Evolutionary conservation across 225 moss, liverwort and hornwort species (phyloP).

Genomic region (Straminergon stramineum): DNA sequence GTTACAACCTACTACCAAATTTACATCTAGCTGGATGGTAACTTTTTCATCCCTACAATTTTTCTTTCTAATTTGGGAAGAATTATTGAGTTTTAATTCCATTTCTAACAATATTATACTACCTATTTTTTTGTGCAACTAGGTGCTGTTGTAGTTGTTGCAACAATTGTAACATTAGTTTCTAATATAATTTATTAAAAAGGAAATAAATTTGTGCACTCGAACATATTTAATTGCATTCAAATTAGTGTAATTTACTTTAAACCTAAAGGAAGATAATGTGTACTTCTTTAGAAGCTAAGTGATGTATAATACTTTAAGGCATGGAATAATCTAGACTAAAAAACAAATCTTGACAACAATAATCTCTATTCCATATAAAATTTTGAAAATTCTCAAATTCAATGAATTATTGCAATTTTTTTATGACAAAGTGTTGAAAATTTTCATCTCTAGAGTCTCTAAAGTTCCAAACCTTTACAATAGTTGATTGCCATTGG

Average conservation of each 20-base stretch:
- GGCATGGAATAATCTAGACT: neutral
- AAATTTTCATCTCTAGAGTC: neutral
- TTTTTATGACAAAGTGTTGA: neutral
- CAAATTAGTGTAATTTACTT: neutral
- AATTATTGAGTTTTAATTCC: neutral
- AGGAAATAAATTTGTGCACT: neutral
- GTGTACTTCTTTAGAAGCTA: neutral
- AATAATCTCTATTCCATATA: neutral
- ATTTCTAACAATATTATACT: neutral
- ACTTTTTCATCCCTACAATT: neutral
- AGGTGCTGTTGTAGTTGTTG: neutral
- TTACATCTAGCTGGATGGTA: neutral
- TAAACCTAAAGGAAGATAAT: neutral
- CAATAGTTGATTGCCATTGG: too few relatives aligned
- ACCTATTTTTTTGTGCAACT: neutral
- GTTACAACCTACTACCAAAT: neutral
- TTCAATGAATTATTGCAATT: neutral
- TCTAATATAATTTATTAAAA: neutral
- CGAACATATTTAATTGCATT: neutral
- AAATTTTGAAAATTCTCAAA: neutral
- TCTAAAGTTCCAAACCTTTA: neutral
- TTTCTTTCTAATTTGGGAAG: neutral
- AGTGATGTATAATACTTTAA: neutral
- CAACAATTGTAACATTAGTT: neutral
- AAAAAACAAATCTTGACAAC: neutral